Percentiles rank a stretch among this genome's conserved stretches.
phyloP scores from a whole-genome alignment of 768 basidiomycete species.

The Leccinum imitatum region DNA sequence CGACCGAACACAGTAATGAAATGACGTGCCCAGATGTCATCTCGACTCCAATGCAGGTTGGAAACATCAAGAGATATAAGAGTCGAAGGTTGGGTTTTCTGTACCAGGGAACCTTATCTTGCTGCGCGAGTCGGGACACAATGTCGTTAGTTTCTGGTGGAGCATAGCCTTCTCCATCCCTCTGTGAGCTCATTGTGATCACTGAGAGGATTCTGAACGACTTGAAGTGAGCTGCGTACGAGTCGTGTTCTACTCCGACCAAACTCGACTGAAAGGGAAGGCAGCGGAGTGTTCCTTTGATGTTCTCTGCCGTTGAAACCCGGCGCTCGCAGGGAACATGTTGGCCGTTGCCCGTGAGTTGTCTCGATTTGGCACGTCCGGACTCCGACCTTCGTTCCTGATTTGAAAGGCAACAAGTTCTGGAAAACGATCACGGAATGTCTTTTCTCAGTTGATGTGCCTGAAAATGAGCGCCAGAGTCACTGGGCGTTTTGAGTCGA shows the following conservation, averaged over 20 bases:
- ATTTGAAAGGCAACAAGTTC: too few relatives aligned
- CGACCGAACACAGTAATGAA: not conserved
- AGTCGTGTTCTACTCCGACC: too few relatives aligned
- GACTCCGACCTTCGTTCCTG: not conserved
- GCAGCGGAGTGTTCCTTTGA: not conserved
- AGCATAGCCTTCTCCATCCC: not conserved
- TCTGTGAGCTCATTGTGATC: not conserved
- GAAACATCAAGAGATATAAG: not conserved
- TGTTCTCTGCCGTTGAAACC: not conserved
- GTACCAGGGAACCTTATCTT: conserved; percentile 43
- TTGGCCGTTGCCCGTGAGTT: too few relatives aligned
- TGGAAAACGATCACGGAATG: too few relatives aligned
- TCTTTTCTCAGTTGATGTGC: too few relatives aligned
- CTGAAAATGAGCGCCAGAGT: too few relatives aligned
- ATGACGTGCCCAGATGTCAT: not conserved
- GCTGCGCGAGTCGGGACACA: not conserved
- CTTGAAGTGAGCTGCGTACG: not conserved
- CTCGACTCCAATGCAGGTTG: not conserved
- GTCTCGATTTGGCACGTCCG: too few relatives aligned
- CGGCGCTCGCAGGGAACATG: too few relatives aligned
- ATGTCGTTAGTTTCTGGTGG: not conserved
- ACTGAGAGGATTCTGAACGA: not conserved
- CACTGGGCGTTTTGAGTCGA: too few relatives aligned
- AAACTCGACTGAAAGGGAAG: too few relatives aligned
- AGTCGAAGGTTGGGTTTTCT: conserved; percentile 42